A percentile compares a stretch with the other conserved stretches of the same genome.
Evolutionary conservation across 129 eudicot genomes (phyloP).

Genomic region (Artemisia annua): DNA sequence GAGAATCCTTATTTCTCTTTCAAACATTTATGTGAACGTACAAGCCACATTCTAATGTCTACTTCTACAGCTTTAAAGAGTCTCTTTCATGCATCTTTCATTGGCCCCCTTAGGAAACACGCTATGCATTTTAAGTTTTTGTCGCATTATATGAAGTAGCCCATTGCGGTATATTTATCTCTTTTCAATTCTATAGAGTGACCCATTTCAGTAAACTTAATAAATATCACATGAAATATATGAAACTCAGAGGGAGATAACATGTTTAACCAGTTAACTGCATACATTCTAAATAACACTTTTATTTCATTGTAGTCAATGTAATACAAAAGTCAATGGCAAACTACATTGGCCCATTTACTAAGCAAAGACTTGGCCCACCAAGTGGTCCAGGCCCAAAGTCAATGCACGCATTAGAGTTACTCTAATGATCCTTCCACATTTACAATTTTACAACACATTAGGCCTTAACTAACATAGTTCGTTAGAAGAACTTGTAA

Average conservation of each 20-base stretch:
- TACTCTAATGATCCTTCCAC: conserved; percentile 24
- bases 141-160: neutral
- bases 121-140: neutral
- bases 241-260: neutral
- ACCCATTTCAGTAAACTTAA: neutral
- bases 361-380: conserved; percentile 33
- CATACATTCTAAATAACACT: neutral
- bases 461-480: conserved; percentile 30
- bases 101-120: neutral
- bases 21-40: neutral
- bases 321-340: neutral
- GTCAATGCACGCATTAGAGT: conserved; percentile 16
- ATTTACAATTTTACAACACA: conserved; percentile 21
- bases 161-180: neutral
- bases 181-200: too few relatives aligned
- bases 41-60: neutral
- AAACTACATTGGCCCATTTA: conserved; percentile 14
- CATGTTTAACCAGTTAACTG: neutral
- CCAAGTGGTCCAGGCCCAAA: conserved; percentile 34
- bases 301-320: conserved; percentile 2
- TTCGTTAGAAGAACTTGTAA: conserved; percentile 43
- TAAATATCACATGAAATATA: neutral
- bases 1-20: neutral
- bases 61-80: neutral
- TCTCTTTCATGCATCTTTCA: neutral